Base-by-base conservation (phyloP, 2,329 filamentous ascomycete genomes). In the Alternaria tenuissima region DNA sequence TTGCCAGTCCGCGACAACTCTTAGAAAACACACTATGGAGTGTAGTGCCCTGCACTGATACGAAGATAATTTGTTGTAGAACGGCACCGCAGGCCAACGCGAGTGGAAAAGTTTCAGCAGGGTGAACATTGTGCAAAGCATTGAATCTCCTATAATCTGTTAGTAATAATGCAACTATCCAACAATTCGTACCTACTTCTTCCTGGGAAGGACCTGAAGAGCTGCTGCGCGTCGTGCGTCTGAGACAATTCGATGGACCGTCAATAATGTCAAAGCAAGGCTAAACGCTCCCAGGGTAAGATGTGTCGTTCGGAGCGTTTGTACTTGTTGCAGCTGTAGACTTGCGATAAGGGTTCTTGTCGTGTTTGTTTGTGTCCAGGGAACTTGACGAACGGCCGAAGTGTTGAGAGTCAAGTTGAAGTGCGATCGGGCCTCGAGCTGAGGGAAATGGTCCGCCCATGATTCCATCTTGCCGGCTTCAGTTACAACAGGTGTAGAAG, bases 101-200 rank as follows among this genome's bases (percentile, higher is more conserved):
- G 55, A 80, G 75, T 64, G 78, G 77, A 62, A 80, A 79, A 46
- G 70, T 76, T 63, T 80, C 78, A 34, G 78, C 78, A 55, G 77
- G 70, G 55, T 80, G 78, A 32, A 80, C 73, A 51, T 75, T 76
- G 26, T 69, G 69, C 51, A 80, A 69, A 53, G 76, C 73, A 56
- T 64, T 72, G 64, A 78, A 76, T 53, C 70, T 70, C 63, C 78
- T 80, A 43, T 3, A 11, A 7, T 9, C 24, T 55, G 62, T 73
- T 53, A 76, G 69, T 42, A 3, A 47, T 14, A 7, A 20, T 51
- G 9, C 16, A 8, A 18, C n/a, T 18, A 9, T 24, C 9, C 12
- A 14, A 5, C 5, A 22, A 8, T 11, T 14, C 36, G 11, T 38
- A 67, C 76, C 67, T 49, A 80, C 78, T 65, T 69, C 55, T 76